Conservation (phyloP, 2,329 filamentous ascomycete genomes). For the Paraconiothyrium brasiliense region DNA sequence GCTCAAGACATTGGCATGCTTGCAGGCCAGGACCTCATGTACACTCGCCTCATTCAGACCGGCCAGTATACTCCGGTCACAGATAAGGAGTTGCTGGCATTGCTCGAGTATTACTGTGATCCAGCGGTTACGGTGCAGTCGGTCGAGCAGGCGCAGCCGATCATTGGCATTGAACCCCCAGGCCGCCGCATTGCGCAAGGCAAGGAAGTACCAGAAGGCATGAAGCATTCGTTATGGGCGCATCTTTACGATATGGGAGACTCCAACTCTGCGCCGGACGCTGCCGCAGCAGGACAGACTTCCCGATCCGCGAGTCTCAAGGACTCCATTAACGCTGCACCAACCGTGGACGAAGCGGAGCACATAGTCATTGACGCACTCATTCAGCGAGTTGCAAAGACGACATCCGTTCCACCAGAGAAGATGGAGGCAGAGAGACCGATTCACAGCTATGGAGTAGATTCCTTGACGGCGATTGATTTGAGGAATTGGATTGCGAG, state of each 20-base stretch:
- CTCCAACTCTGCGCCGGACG: neutral
- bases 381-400: neutral
- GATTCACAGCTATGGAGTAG: conserved; percentile 4
- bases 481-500: conserved; percentile 3
- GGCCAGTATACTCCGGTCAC: neutral
- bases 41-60: neutral
- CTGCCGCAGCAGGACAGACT: neutral
- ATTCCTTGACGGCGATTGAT: conserved; percentile 5
- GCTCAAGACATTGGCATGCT: conserved; percentile 4
- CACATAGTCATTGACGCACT: conserved; percentile 1
- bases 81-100: neutral
- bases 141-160: neutral
- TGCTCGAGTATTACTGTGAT: conserved; percentile 4
- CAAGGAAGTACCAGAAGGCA: conserved; percentile 3
- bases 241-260: neutral
- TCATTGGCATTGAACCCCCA: neutral
- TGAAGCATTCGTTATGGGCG: neutral
- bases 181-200: neutral
- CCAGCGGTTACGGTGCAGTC: neutral
- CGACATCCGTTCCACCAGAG: neutral
- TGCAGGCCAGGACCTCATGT: neutral
- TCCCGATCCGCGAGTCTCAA: neutral
- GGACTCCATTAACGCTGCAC: neutral
- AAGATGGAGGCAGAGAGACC: conserved; percentile 7
- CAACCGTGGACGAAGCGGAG: neutral